A percentile compares a stretch with the other conserved stretches of the same genome.
These are phyloP conservation scores for Hypoxylon sp. DNA, from an alignment of 2,329 filamentous ascomycete genomes.

Conservation along the genomic window DNA sequence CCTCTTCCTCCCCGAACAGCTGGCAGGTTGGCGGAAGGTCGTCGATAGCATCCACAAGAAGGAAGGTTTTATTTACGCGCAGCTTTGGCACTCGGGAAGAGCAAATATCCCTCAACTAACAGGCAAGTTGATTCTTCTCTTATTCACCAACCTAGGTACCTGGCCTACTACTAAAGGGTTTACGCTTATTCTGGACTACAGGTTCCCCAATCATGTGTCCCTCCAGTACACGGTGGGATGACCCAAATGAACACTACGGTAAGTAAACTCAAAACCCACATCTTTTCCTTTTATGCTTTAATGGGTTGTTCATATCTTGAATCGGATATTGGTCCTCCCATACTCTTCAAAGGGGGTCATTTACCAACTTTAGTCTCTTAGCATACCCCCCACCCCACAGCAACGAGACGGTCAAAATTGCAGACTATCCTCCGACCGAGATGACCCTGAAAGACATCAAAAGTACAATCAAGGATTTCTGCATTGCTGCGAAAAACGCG, in stretches of 20 bases:
- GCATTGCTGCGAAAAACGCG: slow-evolving; percentile 34
- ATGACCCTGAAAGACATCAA: slow-evolving; percentile 22
- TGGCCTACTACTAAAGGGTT: too few species aligned
- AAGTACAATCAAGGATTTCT: slow-evolving; percentile 23
- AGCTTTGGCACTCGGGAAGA: slow-evolving; percentile 12
- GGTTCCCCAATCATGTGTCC: slow-evolving; percentile 7
- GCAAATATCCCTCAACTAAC: slow-evolving; percentile 12
- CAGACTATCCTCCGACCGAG: slow-evolving; percentile 3
- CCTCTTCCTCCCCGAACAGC: slow-evolving; percentile 3
- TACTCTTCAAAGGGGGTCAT: too few species aligned
- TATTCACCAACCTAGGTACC: too few species aligned
- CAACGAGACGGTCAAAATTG: neutral
- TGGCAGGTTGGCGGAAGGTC: slow-evolving; percentile 10
- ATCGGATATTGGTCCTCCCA: too few species aligned
- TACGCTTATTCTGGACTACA: too few species aligned
- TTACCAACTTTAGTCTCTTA: neutral
- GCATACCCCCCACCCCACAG: slow-evolving; percentile 10
- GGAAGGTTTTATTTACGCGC: slow-evolving; percentile 8
- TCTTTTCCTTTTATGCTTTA: too few species aligned
- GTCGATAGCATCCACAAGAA: slow-evolving; percentile 9
- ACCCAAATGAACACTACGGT: slow-evolving; percentile 6
- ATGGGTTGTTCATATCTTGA: too few species aligned
- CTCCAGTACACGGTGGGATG: slow-evolving; percentile 7
- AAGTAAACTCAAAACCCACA: neutral
- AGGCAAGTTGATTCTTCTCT: slow-evolving; percentile 1